Evolutionary conservation across 2,329 filamentous ascomycete species (phyloP), one percentile per base, ranked within the genome.

Genomic region (Grosmannia serpens): DNA sequence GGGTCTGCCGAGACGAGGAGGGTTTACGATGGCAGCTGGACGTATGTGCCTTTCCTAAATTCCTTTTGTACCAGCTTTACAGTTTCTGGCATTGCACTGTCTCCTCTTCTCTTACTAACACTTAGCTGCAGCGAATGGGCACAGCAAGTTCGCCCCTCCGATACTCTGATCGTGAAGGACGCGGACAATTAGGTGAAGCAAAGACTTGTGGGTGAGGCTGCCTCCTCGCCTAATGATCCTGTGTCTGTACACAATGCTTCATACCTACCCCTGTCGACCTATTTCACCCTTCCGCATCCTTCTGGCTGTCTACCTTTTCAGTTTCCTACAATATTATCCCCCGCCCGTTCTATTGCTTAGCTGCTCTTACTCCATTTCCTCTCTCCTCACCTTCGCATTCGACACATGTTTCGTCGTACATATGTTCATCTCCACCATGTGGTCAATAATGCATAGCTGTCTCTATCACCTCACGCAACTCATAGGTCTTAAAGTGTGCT

Each of bases 11-110:
- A 85, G 61, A 81, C 82, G 58, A 82, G 89, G 64, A 85, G 81
- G 68, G 78, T 99, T 26, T 99, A 99, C 67, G 94, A 99, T 70
- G 94, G 94, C 53, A 96, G 91, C 72, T 99, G 94, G 94, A 97
- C 94, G 81, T 95, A 77, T 84, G 88, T 86, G 4, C 8, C 10
- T 15, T n/a, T 35, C 29, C 33, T 11, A 26, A 31, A 4, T 27
- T n/a, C n/a, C 10, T 38, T 38, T 13, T 38, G 35, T 38, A 4
- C 35, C 35, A 17, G 2, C 47, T 9, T 33, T 35, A 15, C 24
- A 7, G n/a, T n/a, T 24, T 26, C 17, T 50, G 6, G 41, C n/a
- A 7, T 24, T 6, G n/a, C 10, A 15, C 17, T 29, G 26, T 31
- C n/a, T 17, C 33, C n/a, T 49, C 8, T 51, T 31, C n/a, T 49